Base-by-base conservation (phyloP, 305 asterid species). In the Solanum hybrid region DNA sequence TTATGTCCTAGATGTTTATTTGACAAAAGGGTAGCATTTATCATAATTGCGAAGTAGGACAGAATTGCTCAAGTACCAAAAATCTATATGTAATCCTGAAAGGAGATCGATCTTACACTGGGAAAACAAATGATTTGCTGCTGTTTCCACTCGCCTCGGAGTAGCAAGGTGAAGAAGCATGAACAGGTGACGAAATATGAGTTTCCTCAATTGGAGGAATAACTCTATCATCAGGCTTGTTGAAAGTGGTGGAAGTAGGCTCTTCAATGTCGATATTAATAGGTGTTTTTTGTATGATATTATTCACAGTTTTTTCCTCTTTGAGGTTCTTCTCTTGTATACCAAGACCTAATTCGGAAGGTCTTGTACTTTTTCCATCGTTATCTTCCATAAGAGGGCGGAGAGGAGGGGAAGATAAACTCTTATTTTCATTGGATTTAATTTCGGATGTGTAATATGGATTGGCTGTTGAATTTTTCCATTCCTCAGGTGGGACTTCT, bases 51-150 rank as follows among this genome's bases (percentile, higher is more conserved):
- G 11, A 60, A 60, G 4, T 2, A 56, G 69, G 71, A 60, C 5
- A 60, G 26, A 60, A 60, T 19, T 60, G 71, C 24, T 60, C 26
- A 7, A 19, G 26, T 60, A 60, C 71, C 26, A 56, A 60, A 60
- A 60, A 60, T 19, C 26, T 38, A 45, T 82, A 29, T 4, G 73
- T 29, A 82, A 45, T 19, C 40, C 11, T 51, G 31, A 42, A 75
- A 72, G 78, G 19, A 34, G 81, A 56, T 56, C 10, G 24, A 89
- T 87, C 95, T 91, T 92, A 95, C 98, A 90, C 36, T 64, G 95
- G 93, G 92, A 95, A 95, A 9, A 95, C 95, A 88, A 94, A 95
- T 76, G 96, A 95, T 87, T 80, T 93, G 90, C 93, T 91, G 92
- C 97, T 94, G 2, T 91, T 86, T 84, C 88, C 86, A 81, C 98